Evolutionary conservation across 2,329 filamentous ascomycete genomes (phyloP).

Genomic region (Plectosphaerella cucumerina): DNA sequence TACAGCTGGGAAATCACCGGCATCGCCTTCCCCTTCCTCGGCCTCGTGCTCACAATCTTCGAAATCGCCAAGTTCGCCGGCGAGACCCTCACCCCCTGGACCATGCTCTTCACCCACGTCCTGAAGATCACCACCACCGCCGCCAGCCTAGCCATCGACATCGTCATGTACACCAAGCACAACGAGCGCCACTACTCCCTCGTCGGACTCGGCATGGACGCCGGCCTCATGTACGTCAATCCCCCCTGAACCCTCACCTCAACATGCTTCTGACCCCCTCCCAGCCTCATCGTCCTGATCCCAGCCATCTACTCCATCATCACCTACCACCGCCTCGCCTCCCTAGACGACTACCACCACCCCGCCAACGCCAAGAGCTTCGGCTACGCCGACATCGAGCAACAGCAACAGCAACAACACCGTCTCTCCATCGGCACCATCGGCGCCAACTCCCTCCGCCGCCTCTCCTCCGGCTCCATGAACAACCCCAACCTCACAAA

Average conservation of each 20-base stretch:
- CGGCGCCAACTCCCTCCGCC: conserved; percentile 10
- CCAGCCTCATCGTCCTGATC: conserved; percentile 36
- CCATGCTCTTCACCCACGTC: conserved; percentile 46
- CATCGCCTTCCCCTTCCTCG: conserved; percentile 42
- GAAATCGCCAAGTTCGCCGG: conserved; percentile 42
- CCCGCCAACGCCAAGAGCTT: conserved; percentile 45
- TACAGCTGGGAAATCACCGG: conserved; percentile 51
- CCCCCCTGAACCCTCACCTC: background rate
- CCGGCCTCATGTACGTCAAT: conserved; percentile 41
- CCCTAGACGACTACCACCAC: conserved; percentile 46
- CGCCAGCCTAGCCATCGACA: conserved; percentile 45
- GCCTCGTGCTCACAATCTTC: conserved; percentile 40
- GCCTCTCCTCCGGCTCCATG: conserved; percentile 9
- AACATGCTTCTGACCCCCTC: background rate
- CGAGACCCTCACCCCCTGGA: conserved; percentile 50
- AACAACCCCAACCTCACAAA: conserved; percentile 2
- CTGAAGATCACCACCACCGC: conserved; percentile 44
- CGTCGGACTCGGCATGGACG: conserved; percentile 44
- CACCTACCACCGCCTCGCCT: conserved; percentile 41
- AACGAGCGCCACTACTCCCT: conserved; percentile 43
- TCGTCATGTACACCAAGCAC: conserved; percentile 43
- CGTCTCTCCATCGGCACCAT: conserved; percentile 11
- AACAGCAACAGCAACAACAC: conserved; percentile 17
- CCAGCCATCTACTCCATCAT: conserved; percentile 42
- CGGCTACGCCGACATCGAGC: conserved; percentile 31